Percentiles rank a stretch among this genome's conserved stretches.
These are phyloP conservation scores for Heliosperma pusillum DNA, from an alignment of 148 eudicot genomes.

Conservation along the genomic window DNA sequence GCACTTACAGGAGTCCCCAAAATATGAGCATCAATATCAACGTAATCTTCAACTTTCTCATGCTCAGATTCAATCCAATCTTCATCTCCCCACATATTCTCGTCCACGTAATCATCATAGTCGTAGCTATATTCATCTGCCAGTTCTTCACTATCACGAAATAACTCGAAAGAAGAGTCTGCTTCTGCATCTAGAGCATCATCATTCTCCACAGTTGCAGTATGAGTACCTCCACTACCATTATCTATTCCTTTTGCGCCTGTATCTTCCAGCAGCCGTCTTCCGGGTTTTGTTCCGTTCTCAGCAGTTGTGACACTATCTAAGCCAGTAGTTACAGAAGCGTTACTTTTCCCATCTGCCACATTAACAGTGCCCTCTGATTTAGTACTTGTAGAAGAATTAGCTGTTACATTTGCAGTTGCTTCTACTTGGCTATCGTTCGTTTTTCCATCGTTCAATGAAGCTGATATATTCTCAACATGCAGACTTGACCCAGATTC, in stretches of 20 bases:
- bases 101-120: constrained; percentile 96
- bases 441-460: constrained; percentile 18
- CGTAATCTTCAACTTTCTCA: constrained; percentile 65
- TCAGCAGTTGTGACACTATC: constrained; percentile 30
- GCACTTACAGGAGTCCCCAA: constrained; percentile 89
- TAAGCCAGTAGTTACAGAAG: constrained; percentile 33
- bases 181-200: constrained; percentile 81
- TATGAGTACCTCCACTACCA: constrained; percentile 39
- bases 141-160: constrained; percentile 80
- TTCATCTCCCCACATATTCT: constrained; percentile 94
- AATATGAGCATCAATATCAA: constrained; percentile 81
- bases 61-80: constrained; percentile 85
- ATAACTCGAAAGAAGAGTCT: constrained; percentile 86
- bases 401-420: constrained; percentile 21
- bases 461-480: constrained; percentile 19
- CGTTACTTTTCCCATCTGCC: constrained; percentile 41
- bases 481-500: constrained; percentile 22
- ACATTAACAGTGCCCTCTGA: constrained; percentile 32
- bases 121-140: constrained; percentile 97
- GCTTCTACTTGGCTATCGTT: constrained; percentile 29
- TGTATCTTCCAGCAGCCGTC: constrained; percentile 68
- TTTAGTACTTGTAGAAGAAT: constrained; percentile 34
- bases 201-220: constrained; percentile 83
- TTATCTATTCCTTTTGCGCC: constrained; percentile 33
- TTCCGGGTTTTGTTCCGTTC: constrained; percentile 46